A percentile compares a stretch with the other conserved stretches of the same genome.
Evolutionary conservation across 768 basidiomycete species (phyloP).

Genomic region (Kwoniella bestiolae): DNA sequence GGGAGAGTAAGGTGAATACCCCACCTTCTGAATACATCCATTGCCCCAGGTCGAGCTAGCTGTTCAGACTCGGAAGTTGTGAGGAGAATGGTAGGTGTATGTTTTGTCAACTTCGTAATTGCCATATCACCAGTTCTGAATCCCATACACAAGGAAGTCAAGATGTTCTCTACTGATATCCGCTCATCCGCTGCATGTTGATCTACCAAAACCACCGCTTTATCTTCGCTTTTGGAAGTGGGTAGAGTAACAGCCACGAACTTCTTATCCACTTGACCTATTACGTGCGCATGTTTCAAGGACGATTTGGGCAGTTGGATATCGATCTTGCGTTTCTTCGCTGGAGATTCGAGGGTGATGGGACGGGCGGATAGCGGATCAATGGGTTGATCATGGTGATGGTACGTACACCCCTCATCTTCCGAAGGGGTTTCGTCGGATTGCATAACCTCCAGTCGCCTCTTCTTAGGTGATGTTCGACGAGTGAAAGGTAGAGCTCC

Average conservation of each 20-base stretch:
- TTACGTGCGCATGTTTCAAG: slow-evolving; percentile 65
- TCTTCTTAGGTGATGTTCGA: neutral
- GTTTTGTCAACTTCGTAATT: slow-evolving; percentile 58
- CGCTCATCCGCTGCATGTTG: slow-evolving; percentile 99
- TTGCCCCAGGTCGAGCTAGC: slow-evolving; percentile 55
- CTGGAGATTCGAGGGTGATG: neutral
- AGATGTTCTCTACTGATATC: slow-evolving; percentile 81
- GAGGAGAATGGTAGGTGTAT: slow-evolving; percentile 68
- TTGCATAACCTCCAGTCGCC: neutral
- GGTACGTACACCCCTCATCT: neutral
- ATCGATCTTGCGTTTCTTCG: neutral
- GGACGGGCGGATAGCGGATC: neutral
- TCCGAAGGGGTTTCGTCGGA: neutral
- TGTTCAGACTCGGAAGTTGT: slow-evolving; percentile 68
- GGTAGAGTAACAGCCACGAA: slow-evolving; percentile 73
- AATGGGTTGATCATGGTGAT: neutral
- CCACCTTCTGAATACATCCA: slow-evolving; percentile 45
- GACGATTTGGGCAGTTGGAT: slow-evolving; percentile 60
- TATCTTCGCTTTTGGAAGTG: slow-evolving; percentile 8
- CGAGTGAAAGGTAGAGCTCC: neutral
- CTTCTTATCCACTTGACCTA: slow-evolving; percentile 87
- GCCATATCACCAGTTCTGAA: slow-evolving; percentile 61
- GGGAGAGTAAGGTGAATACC: slow-evolving; percentile 41
- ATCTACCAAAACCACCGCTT: slow-evolving; percentile 76
- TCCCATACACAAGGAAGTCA: slow-evolving; percentile 73